A percentile compares a stretch with the other conserved stretches of the same genome.
Evolutionary conservation across 768 basidiomycete genomes (phyloP).

Genomic region (Pleurotus platypus): DNA sequence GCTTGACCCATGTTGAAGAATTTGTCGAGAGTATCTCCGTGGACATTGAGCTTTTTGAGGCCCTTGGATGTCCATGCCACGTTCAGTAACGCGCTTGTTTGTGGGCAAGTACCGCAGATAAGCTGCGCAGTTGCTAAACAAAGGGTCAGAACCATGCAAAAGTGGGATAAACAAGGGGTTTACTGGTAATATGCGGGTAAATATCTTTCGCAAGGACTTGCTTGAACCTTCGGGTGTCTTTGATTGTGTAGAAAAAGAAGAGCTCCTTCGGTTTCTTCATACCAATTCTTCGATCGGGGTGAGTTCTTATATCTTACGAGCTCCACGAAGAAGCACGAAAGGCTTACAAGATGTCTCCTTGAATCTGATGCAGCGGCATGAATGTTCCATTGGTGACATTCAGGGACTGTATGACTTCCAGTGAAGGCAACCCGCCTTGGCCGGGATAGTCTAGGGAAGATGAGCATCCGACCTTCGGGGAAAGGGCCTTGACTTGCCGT

Average conservation of each 20-base stretch:
- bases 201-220: constrained; percentile 6
- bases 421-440: not conserved
- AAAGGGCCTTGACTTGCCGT: not conserved
- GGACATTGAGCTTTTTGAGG: constrained; percentile 10
- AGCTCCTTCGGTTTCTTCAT: constrained; percentile 20
- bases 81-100: constrained; percentile 15
- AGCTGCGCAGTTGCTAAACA: constrained; percentile 14
- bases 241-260: constrained; percentile 19
- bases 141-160: not conserved
- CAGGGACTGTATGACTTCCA: constrained; percentile 3
- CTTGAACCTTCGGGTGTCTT: constrained; percentile 15
- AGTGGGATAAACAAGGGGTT: not conserved
- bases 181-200: constrained; percentile 2
- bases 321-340: too few species aligned
- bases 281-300: constrained; percentile 13
- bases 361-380: constrained; percentile 16
- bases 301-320: not conserved
- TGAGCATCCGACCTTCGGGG: too few species aligned
- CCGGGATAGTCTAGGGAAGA: constrained; percentile 1
- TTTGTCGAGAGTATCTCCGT: constrained; percentile 10
- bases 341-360: constrained; percentile 18
- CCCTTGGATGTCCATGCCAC: constrained; percentile 19
- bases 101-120: constrained; percentile 6
- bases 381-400: constrained; percentile 8
- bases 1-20: constrained; percentile 12